phyloP scores from a whole-genome alignment of 805 yeast genomes.

The Sugiyamaella americana region DNA sequence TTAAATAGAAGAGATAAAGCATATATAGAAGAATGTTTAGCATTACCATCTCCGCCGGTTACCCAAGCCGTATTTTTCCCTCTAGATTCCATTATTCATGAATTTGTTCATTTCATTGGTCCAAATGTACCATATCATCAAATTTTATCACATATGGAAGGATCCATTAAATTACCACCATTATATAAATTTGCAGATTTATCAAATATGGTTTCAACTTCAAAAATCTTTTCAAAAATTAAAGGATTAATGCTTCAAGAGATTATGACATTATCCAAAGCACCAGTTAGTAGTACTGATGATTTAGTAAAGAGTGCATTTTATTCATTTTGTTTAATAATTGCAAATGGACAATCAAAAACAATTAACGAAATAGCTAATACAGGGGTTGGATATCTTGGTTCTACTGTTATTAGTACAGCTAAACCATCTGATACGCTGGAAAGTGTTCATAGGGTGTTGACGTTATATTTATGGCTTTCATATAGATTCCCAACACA shows the following conservation, averaged over 20 bases:
- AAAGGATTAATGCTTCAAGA: constrained; percentile 47
- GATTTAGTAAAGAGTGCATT: constrained; percentile 40
- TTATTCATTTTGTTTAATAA: constrained; percentile 44
- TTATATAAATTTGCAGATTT: constrained; percentile 37
- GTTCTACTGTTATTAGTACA: background rate
- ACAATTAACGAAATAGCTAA: constrained; percentile 47
- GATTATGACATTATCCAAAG: constrained; percentile 50
- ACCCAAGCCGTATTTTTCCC: constrained; percentile 74
- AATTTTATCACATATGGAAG: constrained; percentile 42
- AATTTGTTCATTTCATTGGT: constrained; percentile 57
- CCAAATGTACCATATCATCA: constrained; percentile 41
- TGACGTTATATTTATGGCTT: constrained; percentile 76
- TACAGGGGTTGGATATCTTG: constrained; percentile 15
- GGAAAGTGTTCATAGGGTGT: constrained; percentile 63
- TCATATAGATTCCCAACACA: constrained; percentile 78
- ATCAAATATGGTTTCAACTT: constrained; percentile 36
- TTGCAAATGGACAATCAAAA: constrained; percentile 48
- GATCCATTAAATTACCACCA: constrained; percentile 31
- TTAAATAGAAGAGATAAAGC: constrained; percentile 40
- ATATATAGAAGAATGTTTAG: constrained; percentile 43
- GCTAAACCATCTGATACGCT: constrained; percentile 27
- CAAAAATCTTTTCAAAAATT: constrained; percentile 41
- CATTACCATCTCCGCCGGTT: constrained; percentile 46
- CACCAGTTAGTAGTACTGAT: constrained; percentile 48
- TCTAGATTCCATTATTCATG: constrained; percentile 60